Evolutionary conservation across 1,284 basidiomycete genomes (phyloP), one percentile per base, ranked within the genome.

Genomic region (Apiotrichum gracile): DNA sequence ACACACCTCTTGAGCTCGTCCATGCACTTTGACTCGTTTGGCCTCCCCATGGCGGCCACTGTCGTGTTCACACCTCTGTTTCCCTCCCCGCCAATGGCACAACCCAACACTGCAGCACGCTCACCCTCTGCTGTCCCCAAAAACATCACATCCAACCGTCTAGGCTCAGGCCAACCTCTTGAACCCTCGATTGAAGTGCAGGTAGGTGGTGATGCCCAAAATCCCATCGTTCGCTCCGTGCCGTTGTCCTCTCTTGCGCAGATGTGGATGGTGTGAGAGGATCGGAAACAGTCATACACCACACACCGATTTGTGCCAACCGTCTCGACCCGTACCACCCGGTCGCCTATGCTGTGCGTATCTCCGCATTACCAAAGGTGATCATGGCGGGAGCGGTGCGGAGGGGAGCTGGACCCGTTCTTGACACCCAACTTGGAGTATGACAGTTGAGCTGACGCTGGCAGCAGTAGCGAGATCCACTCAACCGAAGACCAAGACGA

Each of bases 181-280:
- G 54, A 56, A 29, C 47, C 52, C 21, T 35, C 42, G 42, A 58
- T 58, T 42, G 57, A 54, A 31, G 53, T 58, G 42, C 57, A 58
- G 57, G 57, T 58, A 50, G 57, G 57, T 58, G 57, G 57, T 22
- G 45, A 50, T 22, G 12, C 42, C 34, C 40, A 48, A 17, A 55
- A 52, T 42, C 52, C 52, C 19, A 50, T 53, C 40, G 47, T 51
- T 14, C 52, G 56, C 17, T 52, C 56, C 45, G 38, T 58, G 37
- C 37, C 54, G 22, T 39, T 56, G 50, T 52, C 54, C 37, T 56
- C 54, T 22, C 46, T 56, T 35, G 39, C 50, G 21, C 31, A 52
- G 34, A 19, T 52, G 46, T 56, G 50, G 50, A 49, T 56, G 44
- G 47, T 54, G 31, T 54, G 45, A 33, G 9, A 38, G 37, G 7